Base-by-base conservation (phyloP, 331 rosid species). In the Rosa hybrid region DNA sequence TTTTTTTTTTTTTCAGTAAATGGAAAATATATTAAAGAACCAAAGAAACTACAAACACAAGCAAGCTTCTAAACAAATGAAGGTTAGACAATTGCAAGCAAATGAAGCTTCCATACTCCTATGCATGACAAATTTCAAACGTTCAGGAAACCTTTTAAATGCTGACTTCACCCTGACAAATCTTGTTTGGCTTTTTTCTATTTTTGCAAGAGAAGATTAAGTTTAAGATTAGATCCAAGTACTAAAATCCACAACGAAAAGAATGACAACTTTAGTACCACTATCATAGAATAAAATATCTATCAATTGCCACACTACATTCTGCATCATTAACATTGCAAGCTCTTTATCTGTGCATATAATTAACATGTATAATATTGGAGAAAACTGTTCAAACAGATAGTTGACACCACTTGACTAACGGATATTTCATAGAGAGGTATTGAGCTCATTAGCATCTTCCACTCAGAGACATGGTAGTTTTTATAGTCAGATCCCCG, bases 221-320 rank as follows among this genome's bases (percentile, higher is more conserved):
- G 5, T 23, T 20, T 18, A 38, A 53, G 53, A 38, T 25, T 1
- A 30, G 34, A 73, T 54, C n/a, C 30, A 38, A 34, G 49, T 51
- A 23, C n/a, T 56, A 57, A 34, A 38, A 53, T 74, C 68, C 38
- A 38, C 44, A n/a, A 54, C 1, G 39, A 42, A 42, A 12, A 23
- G 44, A 59, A 60, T 8, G 79, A 42, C 68, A 75, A 75, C n/a
- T 34, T 54, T 54, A 21, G 54, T 44, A 27, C 20, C 71, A 21
- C 18, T 27, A 18, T 76, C 59, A 12, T 68, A 17, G 45, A 62
- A 17, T 18, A 9, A 25, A 46, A 20, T 20, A 49, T 48, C 64
- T 20, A 20, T 18, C 73, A 65, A 27, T 34, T 34, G 39, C 5
- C 39, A 13, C 6, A 51, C 2, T 20, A 38, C 49, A 67, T 38